phyloP scores from a whole-genome alignment of 2,329 filamentous ascomycete species.

The Rugonectria rugulosa region DNA sequence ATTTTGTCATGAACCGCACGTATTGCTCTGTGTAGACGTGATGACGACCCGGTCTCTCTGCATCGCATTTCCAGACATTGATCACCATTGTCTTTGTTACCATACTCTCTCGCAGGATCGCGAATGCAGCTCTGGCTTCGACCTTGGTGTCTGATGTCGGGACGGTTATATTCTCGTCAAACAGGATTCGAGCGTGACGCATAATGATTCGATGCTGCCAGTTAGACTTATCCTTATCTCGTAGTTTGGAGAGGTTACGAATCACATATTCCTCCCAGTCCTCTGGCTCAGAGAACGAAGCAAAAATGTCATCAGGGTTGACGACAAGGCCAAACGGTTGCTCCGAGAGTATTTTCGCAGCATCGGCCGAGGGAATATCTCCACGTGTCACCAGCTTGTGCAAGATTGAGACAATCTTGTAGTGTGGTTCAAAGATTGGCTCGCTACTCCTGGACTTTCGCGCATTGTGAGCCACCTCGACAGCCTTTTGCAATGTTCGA shows the following conservation, averaged over 20 bases:
- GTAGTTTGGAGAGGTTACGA: slow-evolving; percentile 57
- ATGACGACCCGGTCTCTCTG: slow-evolving; percentile 82
- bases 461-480: slow-evolving; percentile 58
- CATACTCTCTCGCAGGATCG: slow-evolving; percentile 74
- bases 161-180: slow-evolving; percentile 50
- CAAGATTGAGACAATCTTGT: slow-evolving; percentile 83
- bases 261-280: slow-evolving; percentile 66
- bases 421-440: slow-evolving; percentile 88
- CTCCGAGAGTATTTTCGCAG: slow-evolving; percentile 60
- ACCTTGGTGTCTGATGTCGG: slow-evolving; percentile 58
- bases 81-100: slow-evolving; percentile 96
- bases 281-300: slow-evolving; percentile 55
- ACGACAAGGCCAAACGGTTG: slow-evolving; percentile 59
- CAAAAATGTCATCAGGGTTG: slow-evolving; percentile 45
- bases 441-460: slow-evolving; percentile 70
- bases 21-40: slow-evolving; percentile 93
- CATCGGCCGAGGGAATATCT: slow-evolving; percentile 57
- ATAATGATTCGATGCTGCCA: slow-evolving; percentile 95
- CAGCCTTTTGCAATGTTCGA: slow-evolving; percentile 58
- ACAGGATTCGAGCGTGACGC: slow-evolving; percentile 69
- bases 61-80: slow-evolving; percentile 94
- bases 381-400: slow-evolving; percentile 77
- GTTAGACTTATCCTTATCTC: slow-evolving; percentile 85
- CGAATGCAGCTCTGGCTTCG: slow-evolving; percentile 80
- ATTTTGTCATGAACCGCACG: slow-evolving; percentile 78